Evolutionary conservation across 345 rosid species (phyloP).

Genomic region (Sonneratia caseolaris): DNA sequence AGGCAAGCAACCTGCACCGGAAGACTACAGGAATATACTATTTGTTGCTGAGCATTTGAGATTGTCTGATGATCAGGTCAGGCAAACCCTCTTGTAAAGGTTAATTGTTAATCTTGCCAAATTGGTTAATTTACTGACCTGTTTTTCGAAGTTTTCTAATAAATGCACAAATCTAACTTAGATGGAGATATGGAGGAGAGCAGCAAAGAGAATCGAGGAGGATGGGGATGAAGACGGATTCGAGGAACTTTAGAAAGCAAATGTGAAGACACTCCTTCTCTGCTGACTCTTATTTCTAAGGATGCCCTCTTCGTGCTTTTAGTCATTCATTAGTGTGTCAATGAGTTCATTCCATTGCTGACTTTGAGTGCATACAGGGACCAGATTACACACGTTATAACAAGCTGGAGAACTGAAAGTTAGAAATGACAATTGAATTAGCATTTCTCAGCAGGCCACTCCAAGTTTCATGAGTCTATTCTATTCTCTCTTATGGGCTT

Average conservation of each 20-base stretch:
- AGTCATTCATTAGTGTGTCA: neutral
- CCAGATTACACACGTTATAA: neutral
- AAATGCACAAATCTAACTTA: slow-evolving; percentile 8
- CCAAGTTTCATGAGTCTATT: neutral
- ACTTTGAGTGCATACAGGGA: neutral
- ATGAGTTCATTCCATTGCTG: neutral
- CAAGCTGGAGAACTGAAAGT: neutral
- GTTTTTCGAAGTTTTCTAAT: neutral
- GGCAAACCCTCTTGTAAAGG: neutral
- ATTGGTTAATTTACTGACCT: neutral
- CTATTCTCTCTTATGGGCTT: neutral
- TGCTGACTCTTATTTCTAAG: neutral
- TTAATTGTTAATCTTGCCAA: neutral
- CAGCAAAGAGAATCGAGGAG: slow-evolving; percentile 62
- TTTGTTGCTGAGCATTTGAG: slow-evolving; percentile 69
- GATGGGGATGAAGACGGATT: slow-evolving; percentile 93
- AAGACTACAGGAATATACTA: slow-evolving; percentile 33
- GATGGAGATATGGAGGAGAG: slow-evolving; percentile 84
- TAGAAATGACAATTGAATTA: neutral
- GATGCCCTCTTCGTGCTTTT: neutral
- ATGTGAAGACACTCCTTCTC: neutral
- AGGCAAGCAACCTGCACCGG: slow-evolving; percentile 35
- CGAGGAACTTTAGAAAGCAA: slow-evolving; percentile 41
- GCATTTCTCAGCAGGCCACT: neutral
- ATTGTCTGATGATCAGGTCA: slow-evolving; percentile 85